Conservation (phyloP, 805 yeast genomes). For the Komagataella kurtzmanii region DNA sequence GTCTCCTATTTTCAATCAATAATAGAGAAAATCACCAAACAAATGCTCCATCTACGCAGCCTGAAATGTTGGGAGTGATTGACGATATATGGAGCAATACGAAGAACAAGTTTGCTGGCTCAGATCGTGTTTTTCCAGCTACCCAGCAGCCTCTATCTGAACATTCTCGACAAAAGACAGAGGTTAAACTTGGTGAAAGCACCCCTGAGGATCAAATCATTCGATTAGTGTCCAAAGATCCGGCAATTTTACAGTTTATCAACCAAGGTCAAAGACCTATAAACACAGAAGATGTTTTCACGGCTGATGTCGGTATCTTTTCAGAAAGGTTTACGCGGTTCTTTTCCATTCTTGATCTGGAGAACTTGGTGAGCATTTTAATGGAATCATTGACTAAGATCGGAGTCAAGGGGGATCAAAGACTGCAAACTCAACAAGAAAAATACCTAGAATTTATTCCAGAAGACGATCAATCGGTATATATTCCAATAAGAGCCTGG, state of each 20-base stretch:
- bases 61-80: constrained; percentile 29
- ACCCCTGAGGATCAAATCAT: constrained; percentile 20
- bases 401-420: constrained; percentile 18
- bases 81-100: constrained; percentile 19
- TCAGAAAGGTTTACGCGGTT: constrained; percentile 37
- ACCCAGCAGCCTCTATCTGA: constrained; percentile 30
- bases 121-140: constrained; percentile 13
- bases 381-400: constrained; percentile 26
- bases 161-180: constrained; percentile 17
- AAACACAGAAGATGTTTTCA: constrained; percentile 7
- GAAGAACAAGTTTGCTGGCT: neutral
- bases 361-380: constrained; percentile 25
- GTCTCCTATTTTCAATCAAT: neutral
- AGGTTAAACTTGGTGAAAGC: constrained; percentile 9
- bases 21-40: neutral
- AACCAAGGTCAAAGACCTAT: constrained; percentile 8
- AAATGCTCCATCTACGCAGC: constrained; percentile 22
- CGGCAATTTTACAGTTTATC: constrained; percentile 34
- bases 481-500: constrained; percentile 21
- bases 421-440: constrained; percentile 1
- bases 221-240: constrained; percentile 31
- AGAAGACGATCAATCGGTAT: neutral
- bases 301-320: constrained; percentile 14
- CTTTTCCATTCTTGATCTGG: constrained; percentile 30
- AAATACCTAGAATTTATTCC: neutral